These are phyloP conservation scores for Boletellus sp. DNA, from an alignment of 768 basidiomycete species.

Conservation along the genomic window DNA sequence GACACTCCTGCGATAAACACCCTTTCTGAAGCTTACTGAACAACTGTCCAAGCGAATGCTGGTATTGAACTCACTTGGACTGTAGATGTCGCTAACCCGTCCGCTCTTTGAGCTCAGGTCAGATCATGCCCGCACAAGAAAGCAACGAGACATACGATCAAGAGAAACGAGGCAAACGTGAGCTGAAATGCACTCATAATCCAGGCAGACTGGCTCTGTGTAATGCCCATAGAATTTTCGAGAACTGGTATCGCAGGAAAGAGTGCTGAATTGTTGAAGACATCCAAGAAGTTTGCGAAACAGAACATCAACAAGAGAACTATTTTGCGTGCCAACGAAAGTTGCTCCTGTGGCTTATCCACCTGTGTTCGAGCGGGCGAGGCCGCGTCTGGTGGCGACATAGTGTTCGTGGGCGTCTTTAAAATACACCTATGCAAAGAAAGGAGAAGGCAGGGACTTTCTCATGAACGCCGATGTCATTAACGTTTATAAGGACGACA, in stretches of 20 bases:
- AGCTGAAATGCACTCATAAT: slow-evolving; percentile 43
- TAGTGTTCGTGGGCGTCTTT: neutral
- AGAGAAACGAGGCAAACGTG: slow-evolving; percentile 43
- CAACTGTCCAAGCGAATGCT: slow-evolving; percentile 20
- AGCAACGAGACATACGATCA: slow-evolving; percentile 15
- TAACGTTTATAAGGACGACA: too few relatives aligned
- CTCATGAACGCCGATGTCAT: too few relatives aligned
- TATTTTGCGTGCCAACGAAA: slow-evolving; percentile 26
- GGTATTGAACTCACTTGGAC: slow-evolving; percentile 28
- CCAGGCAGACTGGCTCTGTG: slow-evolving; percentile 30
- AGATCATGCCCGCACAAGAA: slow-evolving; percentile 3
- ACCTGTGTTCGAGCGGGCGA: neutral
- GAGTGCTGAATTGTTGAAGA: slow-evolving; percentile 41
- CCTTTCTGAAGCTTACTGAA: slow-evolving; percentile 36
- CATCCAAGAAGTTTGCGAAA: slow-evolving; percentile 41
- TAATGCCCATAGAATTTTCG: slow-evolving; percentile 10
- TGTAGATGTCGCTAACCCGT: slow-evolving; percentile 24
- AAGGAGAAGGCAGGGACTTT: too few relatives aligned
- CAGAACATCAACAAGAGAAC: slow-evolving; percentile 37
- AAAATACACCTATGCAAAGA: too few relatives aligned
- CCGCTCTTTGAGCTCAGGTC: slow-evolving; percentile 19
- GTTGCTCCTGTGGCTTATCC: neutral
- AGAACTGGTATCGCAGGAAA: slow-evolving; percentile 39
- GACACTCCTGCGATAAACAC: slow-evolving; percentile 41
- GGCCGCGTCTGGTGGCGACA: slow-evolving; percentile 4